phyloP scores from a whole-genome alignment of 2,329 filamentous ascomycete species.

The Thelonectria rubi region DNA sequence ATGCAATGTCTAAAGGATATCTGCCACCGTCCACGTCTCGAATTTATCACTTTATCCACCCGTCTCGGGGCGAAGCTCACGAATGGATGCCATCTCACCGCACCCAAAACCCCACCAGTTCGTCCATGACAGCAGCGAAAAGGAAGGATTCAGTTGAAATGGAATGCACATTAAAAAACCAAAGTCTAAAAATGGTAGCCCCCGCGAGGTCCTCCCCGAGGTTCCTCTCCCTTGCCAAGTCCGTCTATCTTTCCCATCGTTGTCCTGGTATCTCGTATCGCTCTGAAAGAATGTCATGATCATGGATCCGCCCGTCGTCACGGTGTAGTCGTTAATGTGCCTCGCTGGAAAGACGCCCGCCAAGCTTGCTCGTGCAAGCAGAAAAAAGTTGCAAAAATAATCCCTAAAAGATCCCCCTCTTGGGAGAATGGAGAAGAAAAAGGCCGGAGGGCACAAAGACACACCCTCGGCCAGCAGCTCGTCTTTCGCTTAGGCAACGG shows the following conservation, averaged over 20 bases:
- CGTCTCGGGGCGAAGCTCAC: not conserved
- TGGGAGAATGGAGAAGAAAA: slow-evolving; percentile 6
- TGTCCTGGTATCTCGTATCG: slow-evolving; percentile 12
- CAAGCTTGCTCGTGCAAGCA: slow-evolving; percentile 28
- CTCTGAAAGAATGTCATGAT: slow-evolving; percentile 41
- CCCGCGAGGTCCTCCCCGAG: not conserved
- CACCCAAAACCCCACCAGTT: not conserved
- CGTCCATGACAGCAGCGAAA: not conserved
- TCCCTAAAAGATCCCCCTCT: not conserved
- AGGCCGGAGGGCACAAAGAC: not conserved
- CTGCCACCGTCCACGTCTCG: not conserved
- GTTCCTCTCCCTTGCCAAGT: not conserved
- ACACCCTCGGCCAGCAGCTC: not conserved
- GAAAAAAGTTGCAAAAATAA: slow-evolving; percentile 12
- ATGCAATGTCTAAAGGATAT: not conserved
- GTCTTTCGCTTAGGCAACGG: slow-evolving; percentile 36
- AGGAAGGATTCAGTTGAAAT: not conserved
- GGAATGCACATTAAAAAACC: slow-evolving; percentile 1
- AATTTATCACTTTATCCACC: not conserved
- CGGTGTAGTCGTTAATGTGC: slow-evolving; percentile 38
- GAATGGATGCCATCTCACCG: not conserved
- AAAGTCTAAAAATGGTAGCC: not conserved
- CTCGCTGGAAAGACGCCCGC: slow-evolving; percentile 28
- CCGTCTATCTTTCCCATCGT: not conserved
- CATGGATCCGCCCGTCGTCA: slow-evolving; percentile 38